Percentiles rank a stretch among this genome's conserved stretches.
Conservation (phyloP, 305 asterid genomes). For the Vinca major region DNA sequence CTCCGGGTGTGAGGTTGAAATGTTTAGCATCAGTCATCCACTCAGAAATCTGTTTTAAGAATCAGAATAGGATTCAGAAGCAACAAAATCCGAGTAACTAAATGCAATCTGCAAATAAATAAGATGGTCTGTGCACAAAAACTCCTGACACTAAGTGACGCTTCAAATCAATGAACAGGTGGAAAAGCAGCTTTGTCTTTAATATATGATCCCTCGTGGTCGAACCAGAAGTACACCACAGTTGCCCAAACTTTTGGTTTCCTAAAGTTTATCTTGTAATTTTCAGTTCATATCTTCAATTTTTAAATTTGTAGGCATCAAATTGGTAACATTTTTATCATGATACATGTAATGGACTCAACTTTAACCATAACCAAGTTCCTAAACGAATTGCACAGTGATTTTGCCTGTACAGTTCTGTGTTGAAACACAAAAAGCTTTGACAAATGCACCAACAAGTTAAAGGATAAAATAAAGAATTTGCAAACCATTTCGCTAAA, state of each 20-base stretch:
- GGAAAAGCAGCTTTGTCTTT: no score
- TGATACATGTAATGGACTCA: neutral
- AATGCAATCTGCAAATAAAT: neutral
- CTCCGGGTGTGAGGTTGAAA: slow-evolving; percentile 13
- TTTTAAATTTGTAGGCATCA: neutral
- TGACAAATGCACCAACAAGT: neutral
- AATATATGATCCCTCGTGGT: no score
- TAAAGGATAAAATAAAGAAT: neutral
- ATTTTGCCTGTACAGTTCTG: neutral
- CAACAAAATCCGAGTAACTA: neutral
- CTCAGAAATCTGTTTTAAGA: slow-evolving; percentile 23
- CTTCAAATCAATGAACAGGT: no score
- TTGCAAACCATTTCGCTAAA: neutral
- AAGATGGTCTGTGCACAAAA: neutral
- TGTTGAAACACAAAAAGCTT: neutral
- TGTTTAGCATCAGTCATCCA: slow-evolving; percentile 17
- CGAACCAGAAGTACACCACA: no score
- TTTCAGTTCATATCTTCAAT: neutral
- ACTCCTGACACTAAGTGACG: neutral
- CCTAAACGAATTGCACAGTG: neutral
- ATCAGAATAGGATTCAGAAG: slow-evolving; percentile 10
- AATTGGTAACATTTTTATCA: neutral
- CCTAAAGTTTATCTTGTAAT: no score
- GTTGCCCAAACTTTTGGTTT: no score
- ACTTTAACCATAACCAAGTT: neutral